Evolutionary conservation across 495 filamentous ascomycete species (phyloP), one percentile per base, ranked within the genome.

Genomic region (Aspergillus conjunctus): DNA sequence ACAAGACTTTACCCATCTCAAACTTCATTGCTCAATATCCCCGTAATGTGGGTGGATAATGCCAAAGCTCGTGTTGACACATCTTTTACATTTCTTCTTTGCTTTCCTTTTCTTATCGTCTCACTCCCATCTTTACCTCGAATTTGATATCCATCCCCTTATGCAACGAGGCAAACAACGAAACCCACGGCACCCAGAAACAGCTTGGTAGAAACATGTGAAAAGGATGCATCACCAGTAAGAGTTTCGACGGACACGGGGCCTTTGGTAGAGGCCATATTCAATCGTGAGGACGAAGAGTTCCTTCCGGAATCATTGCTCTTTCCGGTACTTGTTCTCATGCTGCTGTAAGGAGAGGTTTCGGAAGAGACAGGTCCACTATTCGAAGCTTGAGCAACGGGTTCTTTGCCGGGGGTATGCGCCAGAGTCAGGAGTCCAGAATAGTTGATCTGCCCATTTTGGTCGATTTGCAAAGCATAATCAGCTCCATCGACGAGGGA

Each of bases 401-500:
- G 26, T 45, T 61, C 37, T 46, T 44, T 41, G 52, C 60, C 18
- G 41, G 52, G n/a, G 64, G 50, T 22, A 26, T 61, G 41, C 3
- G 32, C 58, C 49, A 69, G 52, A 1, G 39, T 70, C 17, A 83
- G 41, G 21, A 74, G 71, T 7, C 73, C 78, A n/a, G 79, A 76
- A 59, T 81, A 83, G 59, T 83, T 83, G 22, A 69, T 60, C 4
- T 74, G 41, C 12, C 68, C 71, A 41, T 65, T 70, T 59, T 82
- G 81, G 15, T 60, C 58, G 65, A 83, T 78, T 58, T 79, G 68
- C 49, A 82, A 72, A 18, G 81, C 79, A 56, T 83, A 83, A 63
- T 76, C 70, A 7, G 70, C 33, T 17, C 68, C 75, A 31, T 71
- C 62, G n/a, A 71, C 69, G 32, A 82, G 64, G 17, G 67, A 68